Percentiles rank a stretch among this genome's conserved stretches.
These are phyloP conservation scores for Nothophoma quercina DNA, from an alignment of 2,329 filamentous ascomycete species.

Conservation along the genomic window DNA sequence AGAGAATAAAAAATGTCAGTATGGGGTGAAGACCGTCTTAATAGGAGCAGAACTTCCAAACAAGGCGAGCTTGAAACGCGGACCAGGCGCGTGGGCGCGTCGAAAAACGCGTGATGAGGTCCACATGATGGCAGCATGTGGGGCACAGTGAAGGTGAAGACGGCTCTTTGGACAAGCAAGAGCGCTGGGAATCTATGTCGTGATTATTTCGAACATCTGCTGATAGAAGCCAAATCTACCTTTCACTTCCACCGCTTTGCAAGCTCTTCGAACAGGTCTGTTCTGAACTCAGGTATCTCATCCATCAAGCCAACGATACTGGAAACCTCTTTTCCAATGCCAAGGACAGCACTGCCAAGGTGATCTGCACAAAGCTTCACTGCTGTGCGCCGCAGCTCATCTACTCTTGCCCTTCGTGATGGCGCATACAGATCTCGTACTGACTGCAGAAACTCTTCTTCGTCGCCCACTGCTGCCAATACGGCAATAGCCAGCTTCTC, in stretches of 20 bases:
- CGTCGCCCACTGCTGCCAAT: slow-evolving; percentile 31
- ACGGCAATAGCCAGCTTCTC: slow-evolving; percentile 31
- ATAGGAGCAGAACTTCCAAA: neutral
- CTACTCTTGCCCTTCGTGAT: slow-evolving; percentile 29
- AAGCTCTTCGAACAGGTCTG: slow-evolving; percentile 42
- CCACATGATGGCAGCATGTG: neutral
- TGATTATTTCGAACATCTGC: neutral
- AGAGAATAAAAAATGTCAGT: too few relatives aligned
- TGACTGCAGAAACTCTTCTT: slow-evolving; percentile 35
- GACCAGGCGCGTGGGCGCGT: slow-evolving; percentile 12
- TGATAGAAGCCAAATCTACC: neutral
- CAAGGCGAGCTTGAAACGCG: neutral
- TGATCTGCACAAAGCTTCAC: slow-evolving; percentile 42
- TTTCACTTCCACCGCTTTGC: slow-evolving; percentile 34
- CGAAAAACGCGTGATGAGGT: neutral
- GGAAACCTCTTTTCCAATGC: slow-evolving; percentile 36
- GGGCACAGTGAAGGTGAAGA: slow-evolving; percentile 5
- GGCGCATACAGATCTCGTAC: slow-evolving; percentile 38
- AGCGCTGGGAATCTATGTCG: neutral
- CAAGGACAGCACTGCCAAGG: slow-evolving; percentile 37
- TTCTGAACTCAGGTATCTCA: slow-evolving; percentile 39
- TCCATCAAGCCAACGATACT: slow-evolving; percentile 39
- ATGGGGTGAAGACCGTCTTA: neutral
- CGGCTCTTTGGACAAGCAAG: neutral
- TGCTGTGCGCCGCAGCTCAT: slow-evolving; percentile 30